phyloP scores from a whole-genome alignment of 805 yeast genomes.

The Hanseniaspora lindneri region DNA sequence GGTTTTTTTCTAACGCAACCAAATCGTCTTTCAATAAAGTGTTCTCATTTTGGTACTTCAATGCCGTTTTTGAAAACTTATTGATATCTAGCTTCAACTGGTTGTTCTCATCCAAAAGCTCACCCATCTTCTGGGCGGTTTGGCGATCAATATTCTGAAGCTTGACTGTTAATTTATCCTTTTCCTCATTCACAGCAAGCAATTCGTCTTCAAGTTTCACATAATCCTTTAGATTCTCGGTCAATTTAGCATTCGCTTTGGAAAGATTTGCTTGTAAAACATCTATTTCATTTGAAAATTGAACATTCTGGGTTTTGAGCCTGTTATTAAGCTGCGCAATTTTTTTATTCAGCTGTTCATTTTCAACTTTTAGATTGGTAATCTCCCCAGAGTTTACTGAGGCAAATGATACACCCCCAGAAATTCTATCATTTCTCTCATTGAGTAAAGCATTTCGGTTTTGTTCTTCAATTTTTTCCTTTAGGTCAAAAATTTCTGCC shows the following conservation, averaged over 20 bases:
- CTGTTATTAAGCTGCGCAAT: not conserved
- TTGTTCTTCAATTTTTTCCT: not conserved
- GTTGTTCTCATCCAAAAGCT: slow-evolving; percentile 20
- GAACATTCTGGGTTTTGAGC: not conserved
- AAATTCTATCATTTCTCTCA: too few relatives aligned
- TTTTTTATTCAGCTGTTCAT: not conserved
- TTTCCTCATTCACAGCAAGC: slow-evolving; percentile 17
- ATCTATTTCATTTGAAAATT: not conserved
- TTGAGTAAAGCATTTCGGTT: too few relatives aligned
- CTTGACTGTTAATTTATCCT: slow-evolving; percentile 14
- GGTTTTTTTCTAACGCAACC: not conserved
- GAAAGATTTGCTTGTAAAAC: not conserved
- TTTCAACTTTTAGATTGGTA: not conserved
- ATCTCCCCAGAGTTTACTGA: too few relatives aligned
- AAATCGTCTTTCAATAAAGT: slow-evolving; percentile 19
- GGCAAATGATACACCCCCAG: too few relatives aligned
- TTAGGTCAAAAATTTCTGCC: not conserved
- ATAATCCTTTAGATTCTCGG: slow-evolving; percentile 2
- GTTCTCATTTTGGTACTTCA: slow-evolving; percentile 24
- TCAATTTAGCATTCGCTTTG: not conserved
- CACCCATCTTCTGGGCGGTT: not conserved
- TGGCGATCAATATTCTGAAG: slow-evolving; percentile 17
- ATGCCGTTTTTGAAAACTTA: slow-evolving; percentile 26
- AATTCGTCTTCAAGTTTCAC: slow-evolving; percentile 15
- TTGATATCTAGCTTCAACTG: slow-evolving; percentile 25